Evolutionary conservation across 176 grass and related monocot genomes (phyloP), one percentile per base, ranked within the genome.

Genomic region (Ampelocalamus luodianensis): DNA sequence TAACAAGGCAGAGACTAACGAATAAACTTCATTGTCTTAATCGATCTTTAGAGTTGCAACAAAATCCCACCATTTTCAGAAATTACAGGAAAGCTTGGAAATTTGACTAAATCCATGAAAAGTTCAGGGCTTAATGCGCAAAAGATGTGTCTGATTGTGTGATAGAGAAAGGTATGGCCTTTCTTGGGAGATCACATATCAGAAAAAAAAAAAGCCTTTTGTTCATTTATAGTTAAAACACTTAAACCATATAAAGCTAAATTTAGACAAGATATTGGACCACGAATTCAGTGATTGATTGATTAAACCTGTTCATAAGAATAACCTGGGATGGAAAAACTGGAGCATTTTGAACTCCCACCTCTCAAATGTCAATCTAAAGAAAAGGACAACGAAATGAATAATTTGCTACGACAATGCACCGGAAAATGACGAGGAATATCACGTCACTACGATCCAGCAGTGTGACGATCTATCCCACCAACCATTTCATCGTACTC

Each of bases 401-500:
- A 82, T 65, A 61, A 71, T 78, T 71, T 72, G 72, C 42, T 34
- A 65, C 53, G 78, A 60, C 65, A 62, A 65, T 77, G 78, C 71
- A 26, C 54, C 36, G 26, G 46, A 76, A 77, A 53, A 76, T 70
- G 66, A 45, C 68, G 55, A 83, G 68, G n/a, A 62, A 86, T 53
- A 77, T 83, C 84, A 79, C 79, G 88, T 83, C 89, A 90, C 46
- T 74, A 83, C 85, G 80, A 83, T 83, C 89, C 79, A 87, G 77
- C 80, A 74, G 79, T 79, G 32, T 72, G 84, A 86, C 88, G 66
- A 62, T 76, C 79, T 87, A 79, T 43, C 67, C 84, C 73, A 87
- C 79, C 79, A 74, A 83, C 73, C 84, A 87, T 90, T 88, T 24
- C 81, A 76, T 55, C 64, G 29, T 29, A 29, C 29, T 29, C 29